Evolutionary conservation across 768 basidiomycete genomes (phyloP).

Genomic region (Suillus fuscotomentosus): DNA sequence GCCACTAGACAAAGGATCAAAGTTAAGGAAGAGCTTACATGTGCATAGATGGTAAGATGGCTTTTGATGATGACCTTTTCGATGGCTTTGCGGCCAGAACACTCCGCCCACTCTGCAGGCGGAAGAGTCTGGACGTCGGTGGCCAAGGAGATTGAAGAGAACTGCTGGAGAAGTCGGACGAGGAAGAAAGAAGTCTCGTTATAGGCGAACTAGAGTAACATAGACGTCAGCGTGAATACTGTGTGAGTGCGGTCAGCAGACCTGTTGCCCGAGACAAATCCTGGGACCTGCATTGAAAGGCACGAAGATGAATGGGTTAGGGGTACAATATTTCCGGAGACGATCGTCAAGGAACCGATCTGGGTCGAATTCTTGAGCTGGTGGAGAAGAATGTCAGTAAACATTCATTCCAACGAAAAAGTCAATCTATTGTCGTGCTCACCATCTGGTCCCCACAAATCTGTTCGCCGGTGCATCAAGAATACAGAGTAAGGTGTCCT

Average conservation of each 20-base stretch:
- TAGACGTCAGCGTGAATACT: neutral
- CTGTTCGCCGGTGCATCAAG: slow-evolving; percentile 59
- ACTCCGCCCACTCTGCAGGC: slow-evolving; percentile 43
- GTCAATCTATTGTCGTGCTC: neutral
- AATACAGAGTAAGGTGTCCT: slow-evolving; percentile 47
- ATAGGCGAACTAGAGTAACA: slow-evolving; percentile 54
- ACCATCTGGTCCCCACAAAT: slow-evolving; percentile 73
- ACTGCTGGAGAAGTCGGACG: slow-evolving; percentile 55
- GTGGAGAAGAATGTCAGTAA: neutral
- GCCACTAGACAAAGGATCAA: neutral
- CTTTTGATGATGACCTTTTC: slow-evolving; percentile 46
- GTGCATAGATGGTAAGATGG: slow-evolving; percentile 55
- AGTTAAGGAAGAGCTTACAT: slow-evolving; percentile 29
- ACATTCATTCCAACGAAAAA: neutral
- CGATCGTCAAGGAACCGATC: slow-evolving; percentile 67
- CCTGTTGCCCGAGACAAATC: slow-evolving; percentile 39
- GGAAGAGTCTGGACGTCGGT: slow-evolving; percentile 45
- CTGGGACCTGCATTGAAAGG: slow-evolving; percentile 41
- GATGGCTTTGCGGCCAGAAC: slow-evolving; percentile 34
- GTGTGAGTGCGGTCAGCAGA: slow-evolving; percentile 5
- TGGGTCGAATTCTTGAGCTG: slow-evolving; percentile 63
- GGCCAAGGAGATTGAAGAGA: slow-evolving; percentile 45
- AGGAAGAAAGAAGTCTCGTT: slow-evolving; percentile 65
- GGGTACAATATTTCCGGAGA: slow-evolving; percentile 50
- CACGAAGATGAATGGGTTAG: slow-evolving; percentile 52